Evolutionary conservation across 148 eudicot genomes (phyloP), one percentile per base, ranked within the genome.

Genomic region (Rhododendron kiyosumense): DNA sequence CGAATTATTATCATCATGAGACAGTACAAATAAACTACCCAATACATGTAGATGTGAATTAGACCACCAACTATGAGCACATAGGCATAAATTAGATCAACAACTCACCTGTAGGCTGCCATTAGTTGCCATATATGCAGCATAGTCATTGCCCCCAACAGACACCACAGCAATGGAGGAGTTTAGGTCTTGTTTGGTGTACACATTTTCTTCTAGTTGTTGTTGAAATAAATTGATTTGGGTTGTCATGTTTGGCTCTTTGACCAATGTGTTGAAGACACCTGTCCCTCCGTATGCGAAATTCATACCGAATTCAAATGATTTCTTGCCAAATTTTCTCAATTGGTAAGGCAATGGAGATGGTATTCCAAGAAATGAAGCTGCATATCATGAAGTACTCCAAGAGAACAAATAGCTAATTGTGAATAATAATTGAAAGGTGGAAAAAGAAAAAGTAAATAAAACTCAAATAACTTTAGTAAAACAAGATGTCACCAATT

Each of bases 81-180:
- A 41, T 8, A 73, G 34, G 51, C 1, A 18, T 61, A 17, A 13
- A 59, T 43, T 86, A 84, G 88, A 24, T 76, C 15, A 86, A 79
- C 43, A 36, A 81, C 85, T 46, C 36, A 90, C 94, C 91, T 85
- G 49, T 20, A 81, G 86, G 43, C 85, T 59, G 17, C 89, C 86
- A 76, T 75, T 74, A 18, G 82, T 32, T 45, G 89, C 87, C 65
- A 90, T 85, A 78, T 80, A 90, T 80, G 86, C 81, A n/a, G 89
- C 90, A 83, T 93, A 93, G 89, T 93, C 95, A 46, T 93, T 92
- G 49, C 94, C 95, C 9, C 86, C 90, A 78, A 90, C 54, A 49
- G 91, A 85, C 28, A 93, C 89, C 51, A 92, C 82, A 11, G 92
- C 93, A 43, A 93, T 61, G 5, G 95, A 93, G 59, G 86, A 34